Evolutionary conservation across 2,329 filamentous ascomycete species (phyloP).

Genomic region (Catunica adiposa): DNA sequence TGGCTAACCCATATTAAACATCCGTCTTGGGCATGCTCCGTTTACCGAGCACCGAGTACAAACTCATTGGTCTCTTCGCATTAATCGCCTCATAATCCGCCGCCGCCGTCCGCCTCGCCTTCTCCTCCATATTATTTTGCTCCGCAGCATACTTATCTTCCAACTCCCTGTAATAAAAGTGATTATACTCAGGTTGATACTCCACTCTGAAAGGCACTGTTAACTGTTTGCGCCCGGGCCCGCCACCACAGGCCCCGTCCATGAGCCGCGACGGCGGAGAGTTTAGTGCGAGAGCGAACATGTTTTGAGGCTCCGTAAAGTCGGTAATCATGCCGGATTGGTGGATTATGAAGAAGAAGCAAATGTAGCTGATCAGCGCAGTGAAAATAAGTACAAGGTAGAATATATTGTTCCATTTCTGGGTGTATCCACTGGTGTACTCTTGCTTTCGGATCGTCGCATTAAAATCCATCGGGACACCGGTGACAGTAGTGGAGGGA

Average conservation of each 20-base stretch:
- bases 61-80: not conserved
- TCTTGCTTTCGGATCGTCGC: slow-evolving; percentile 47
- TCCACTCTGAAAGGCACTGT: slow-evolving; percentile 28
- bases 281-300: slow-evolving; percentile 58
- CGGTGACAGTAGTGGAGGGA: slow-evolving; percentile 21
- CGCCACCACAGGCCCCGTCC: slow-evolving; percentile 25
- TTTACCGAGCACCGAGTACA: not conserved
- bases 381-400: slow-evolving; percentile 27
- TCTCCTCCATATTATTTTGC: slow-evolving; percentile 1
- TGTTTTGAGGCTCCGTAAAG: slow-evolving; percentile 60
- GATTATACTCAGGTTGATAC: slow-evolving; percentile 24
- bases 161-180: slow-evolving; percentile 29
- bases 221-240: slow-evolving; percentile 22
- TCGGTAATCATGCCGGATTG: slow-evolving; percentile 51
- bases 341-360: slow-evolving; percentile 43
- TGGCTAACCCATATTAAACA: not conserved
- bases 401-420: slow-evolving; percentile 47
- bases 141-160: slow-evolving; percentile 12
- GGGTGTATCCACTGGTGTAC: slow-evolving; percentile 50
- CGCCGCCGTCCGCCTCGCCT: not conserved
- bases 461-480: slow-evolving; percentile 40
- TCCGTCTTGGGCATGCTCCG: no score
- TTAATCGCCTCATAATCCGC: not conserved
- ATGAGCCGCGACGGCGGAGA: slow-evolving; percentile 25
- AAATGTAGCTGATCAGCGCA: slow-evolving; percentile 50